Base-by-base conservation (phyloP, 2,329 filamentous ascomycete genomes). In the Fusarium nurragi region DNA sequence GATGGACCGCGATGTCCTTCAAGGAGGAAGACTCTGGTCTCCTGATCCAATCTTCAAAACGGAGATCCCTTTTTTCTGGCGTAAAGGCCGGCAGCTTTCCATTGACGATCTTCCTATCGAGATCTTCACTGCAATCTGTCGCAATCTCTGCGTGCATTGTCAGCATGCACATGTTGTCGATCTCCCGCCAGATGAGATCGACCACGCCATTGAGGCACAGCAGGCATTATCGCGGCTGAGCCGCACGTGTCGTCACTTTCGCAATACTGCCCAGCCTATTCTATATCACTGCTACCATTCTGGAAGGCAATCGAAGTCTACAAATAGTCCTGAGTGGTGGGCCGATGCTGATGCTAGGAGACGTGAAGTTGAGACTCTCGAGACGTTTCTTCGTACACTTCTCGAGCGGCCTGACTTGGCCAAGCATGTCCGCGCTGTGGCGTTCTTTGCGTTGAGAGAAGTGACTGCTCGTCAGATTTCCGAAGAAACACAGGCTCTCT, bases 201-300 rank as follows among this genome's bases (percentile, higher is more conserved):
- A 66, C 26, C 53, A 45, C 7, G 67, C 65, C 28, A 60, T 68
- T 9, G 60, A 70, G 23, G 65, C 65, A 14, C 70, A 72, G 19
- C 65, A 72, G 49, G 68, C 70, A 22, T 49, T 72, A 19, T 70
- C 70, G n/a, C 65, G 70, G 6, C 47, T 72, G 39, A 71, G 70
- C 38, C 68, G 70, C 37, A 72, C 68, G 34, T 72, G 68, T 34
- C 67, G 70, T 10, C 63, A 51, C 7, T 68, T 72, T 19, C 59
- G 67, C 25, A 54, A 56, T 19, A 52, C 50, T 4, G 70, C 65
- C 6, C 70, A 71, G 11, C 70, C 70, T 23, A 65, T 71, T 23
- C 48, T 72, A 8, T 71, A 70, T 49, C 70, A 72, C 44, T 70
- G 65, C 6, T 72, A 71, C 16, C 63, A 72, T 21, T 71, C 70